phyloP scores from a whole-genome alignment of 495 filamentous ascomycete genomes.

The Aspergillus bridgeri region DNA sequence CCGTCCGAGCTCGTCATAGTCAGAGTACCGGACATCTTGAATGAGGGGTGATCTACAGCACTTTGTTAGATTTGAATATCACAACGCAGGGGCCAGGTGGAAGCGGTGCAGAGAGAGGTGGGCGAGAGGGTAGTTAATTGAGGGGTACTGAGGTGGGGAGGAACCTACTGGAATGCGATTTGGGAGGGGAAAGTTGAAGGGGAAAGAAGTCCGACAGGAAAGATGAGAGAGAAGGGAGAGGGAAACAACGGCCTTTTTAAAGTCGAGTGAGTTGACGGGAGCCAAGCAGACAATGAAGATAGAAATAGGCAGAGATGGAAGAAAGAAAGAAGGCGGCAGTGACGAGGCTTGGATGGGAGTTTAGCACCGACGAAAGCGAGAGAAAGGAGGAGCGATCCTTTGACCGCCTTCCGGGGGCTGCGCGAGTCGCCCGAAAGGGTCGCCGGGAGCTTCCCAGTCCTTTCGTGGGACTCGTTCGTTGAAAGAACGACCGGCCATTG shows the following conservation, averaged over 20 bases:
- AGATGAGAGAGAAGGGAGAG: neutral
- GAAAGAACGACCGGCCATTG: too few species aligned
- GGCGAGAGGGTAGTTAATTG: neutral
- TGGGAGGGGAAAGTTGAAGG: neutral
- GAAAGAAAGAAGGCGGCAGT: neutral
- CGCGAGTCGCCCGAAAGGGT: too few species aligned
- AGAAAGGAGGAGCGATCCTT: neutral
- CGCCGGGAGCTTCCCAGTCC: too few species aligned
- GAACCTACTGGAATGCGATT: constrained; percentile 1
- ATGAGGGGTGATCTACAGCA: neutral
- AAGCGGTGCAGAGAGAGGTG: neutral
- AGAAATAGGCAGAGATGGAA: neutral
- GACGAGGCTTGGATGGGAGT: neutral
- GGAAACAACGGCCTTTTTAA: neutral
- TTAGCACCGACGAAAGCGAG: neutral
- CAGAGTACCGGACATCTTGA: constrained; percentile 33
- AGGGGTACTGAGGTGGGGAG: constrained; percentile 8
- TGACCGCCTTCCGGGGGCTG: neutral
- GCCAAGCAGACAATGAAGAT: neutral
- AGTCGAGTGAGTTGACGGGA: neutral
- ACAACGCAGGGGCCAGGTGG: too few species aligned
- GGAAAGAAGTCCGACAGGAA: neutral
- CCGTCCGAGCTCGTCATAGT: constrained; percentile 57
- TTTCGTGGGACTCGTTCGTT: too few species aligned
- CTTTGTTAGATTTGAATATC: neutral